Percentiles rank a stretch among this genome's conserved stretches.
These are phyloP conservation scores for Stromatinia cepivora DNA, from an alignment of 2,329 filamentous ascomycete genomes.

Conservation along the genomic window DNA sequence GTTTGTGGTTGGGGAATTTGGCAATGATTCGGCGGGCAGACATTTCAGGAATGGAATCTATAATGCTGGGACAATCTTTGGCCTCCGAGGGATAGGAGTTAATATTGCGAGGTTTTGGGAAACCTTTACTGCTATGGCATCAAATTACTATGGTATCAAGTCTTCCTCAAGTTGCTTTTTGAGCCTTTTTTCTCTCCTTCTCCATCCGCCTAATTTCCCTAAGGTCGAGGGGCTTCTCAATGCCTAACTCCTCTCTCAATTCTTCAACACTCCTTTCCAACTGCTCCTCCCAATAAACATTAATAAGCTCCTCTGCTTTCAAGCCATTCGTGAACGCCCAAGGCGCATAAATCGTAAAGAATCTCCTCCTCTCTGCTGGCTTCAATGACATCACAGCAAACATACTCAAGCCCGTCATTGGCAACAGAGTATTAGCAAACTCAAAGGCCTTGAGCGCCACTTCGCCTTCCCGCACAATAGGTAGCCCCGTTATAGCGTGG, in stretches of 20 bases:
- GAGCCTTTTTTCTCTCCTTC: constrained; percentile 65
- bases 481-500: constrained; percentile 88
- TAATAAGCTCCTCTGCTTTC: constrained; percentile 77
- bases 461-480: constrained; percentile 91
- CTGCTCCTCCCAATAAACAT: constrained; percentile 97
- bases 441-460: constrained; percentile 97
- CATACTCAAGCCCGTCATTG: constrained; percentile 89
- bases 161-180: constrained; percentile 43
- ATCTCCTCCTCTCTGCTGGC: constrained; percentile 61
- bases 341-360: constrained; percentile 75
- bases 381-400: constrained; percentile 69
- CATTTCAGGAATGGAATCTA: neutral
- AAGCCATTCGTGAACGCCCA: constrained; percentile 89
- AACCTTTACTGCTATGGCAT: constrained; percentile 5
- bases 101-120: constrained; percentile 11
- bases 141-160: constrained; percentile 33
- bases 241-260: constrained; percentile 71
- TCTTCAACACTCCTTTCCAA: constrained; percentile 79
- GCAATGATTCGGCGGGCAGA: neutral
- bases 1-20: neutral
- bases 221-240: constrained; percentile 87
- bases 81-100: constrained; percentile 1
- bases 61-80: constrained; percentile 4
- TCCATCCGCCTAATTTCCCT: constrained; percentile 72
- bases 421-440: constrained; percentile 89